Conservation (phyloP, 306 rosid species). For the Argentina anserina region DNA sequence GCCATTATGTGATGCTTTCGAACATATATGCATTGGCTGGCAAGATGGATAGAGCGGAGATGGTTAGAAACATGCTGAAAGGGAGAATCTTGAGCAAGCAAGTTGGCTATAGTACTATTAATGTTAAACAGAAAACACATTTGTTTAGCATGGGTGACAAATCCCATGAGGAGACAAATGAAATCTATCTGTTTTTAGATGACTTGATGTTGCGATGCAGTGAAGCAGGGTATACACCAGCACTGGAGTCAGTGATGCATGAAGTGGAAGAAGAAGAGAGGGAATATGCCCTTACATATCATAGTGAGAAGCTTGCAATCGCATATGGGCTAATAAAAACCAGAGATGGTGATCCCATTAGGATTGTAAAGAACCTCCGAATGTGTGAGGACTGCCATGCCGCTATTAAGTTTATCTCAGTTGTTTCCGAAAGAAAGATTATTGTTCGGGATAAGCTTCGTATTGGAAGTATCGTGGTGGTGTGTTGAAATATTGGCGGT, state of each 20-base stretch:
- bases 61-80: slow-evolving; percentile 64
- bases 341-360: slow-evolving; percentile 42
- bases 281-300: slow-evolving; percentile 87
- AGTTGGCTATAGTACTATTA: slow-evolving; percentile 79
- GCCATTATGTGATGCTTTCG: slow-evolving; percentile 84
- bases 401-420: slow-evolving; percentile 69
- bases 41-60: slow-evolving; percentile 73
- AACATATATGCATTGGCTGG: slow-evolving; percentile 78
- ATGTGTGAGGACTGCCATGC: slow-evolving; percentile 94
- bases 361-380: slow-evolving; percentile 80
- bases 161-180: slow-evolving; percentile 50
- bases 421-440: slow-evolving; percentile 60
- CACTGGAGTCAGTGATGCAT: slow-evolving; percentile 56
- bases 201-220: slow-evolving; percentile 60
- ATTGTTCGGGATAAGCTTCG: slow-evolving; percentile 77
- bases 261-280: slow-evolving; percentile 90
- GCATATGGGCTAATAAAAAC: slow-evolving; percentile 79
- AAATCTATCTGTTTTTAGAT: slow-evolving; percentile 57
- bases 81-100: slow-evolving; percentile 59
- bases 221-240: slow-evolving; percentile 63
- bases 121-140: slow-evolving; percentile 43
- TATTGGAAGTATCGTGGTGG: too few relatives aligned
- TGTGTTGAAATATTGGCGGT: too few relatives aligned
- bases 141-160: slow-evolving; percentile 79
- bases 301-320: slow-evolving; percentile 90